Evolutionary conservation across 495 filamentous ascomycete species (phyloP), one percentile per base, ranked within the genome.

Genomic region (Penicillium angulare): DNA sequence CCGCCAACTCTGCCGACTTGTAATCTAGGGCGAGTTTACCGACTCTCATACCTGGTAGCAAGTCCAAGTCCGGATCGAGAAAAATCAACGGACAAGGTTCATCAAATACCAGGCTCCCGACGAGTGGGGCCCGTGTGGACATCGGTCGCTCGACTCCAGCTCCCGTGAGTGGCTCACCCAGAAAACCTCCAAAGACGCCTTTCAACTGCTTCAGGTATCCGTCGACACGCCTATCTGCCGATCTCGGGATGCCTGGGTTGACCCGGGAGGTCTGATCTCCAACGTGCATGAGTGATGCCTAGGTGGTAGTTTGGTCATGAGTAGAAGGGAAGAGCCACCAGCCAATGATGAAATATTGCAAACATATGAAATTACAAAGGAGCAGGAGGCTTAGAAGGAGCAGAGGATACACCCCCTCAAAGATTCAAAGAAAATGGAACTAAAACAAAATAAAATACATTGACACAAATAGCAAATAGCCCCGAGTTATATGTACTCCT

Each of bases 211-310:
- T 58, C 55, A 49, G 38, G 58, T 57, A 56, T 57, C 42, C 47
- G 57, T 64, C 51, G 35, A 64, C 67, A 66, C 60, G 60, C 56
- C 59, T 62, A 12, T 10, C 63, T 57, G 67, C 67, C 65, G 69
- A 73, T 71, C 69, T 64, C 67, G 67, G 68, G 57, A 64, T 53
- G 23, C 45, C 21, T 58, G 43, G n/a, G 8, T 21, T 18, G 34
- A 16, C 39, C 34, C 18, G 27, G 13, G 57, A 57, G 59, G 67
- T 65, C 59, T 59, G 56, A 64, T 51, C 55, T 64, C 50, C 17
- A 38, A 36, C 47, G 22, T 20, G 36, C 21, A 21, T 33, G 20
- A 20, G 12, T 23, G 27, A 24, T 9, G 41, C 16, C 8, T 8
- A 38, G 12, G 27, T 31, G 27, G 27, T 12, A 12, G 27, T 9